Evolutionary conservation across 2,329 filamentous ascomycete genomes (phyloP), one percentile per base, ranked within the genome.

Genomic region (Fusarium sp.): DNA sequence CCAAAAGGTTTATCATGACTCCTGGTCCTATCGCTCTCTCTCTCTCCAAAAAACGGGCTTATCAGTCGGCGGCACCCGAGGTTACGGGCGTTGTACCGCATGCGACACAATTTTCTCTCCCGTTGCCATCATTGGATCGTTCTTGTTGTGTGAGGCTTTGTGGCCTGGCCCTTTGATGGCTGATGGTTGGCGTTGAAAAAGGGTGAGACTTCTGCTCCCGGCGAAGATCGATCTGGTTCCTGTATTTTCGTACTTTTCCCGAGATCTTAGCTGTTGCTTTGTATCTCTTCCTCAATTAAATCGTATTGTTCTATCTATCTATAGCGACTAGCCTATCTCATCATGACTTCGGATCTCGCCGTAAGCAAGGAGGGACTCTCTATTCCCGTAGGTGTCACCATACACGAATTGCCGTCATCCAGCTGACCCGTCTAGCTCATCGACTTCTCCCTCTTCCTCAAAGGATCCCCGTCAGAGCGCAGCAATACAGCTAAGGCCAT

Each of bases 391-490:
- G 71, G 84, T 80, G 18, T 6, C 22, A 31, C 60, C 29, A 45
- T 14, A 35, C 50, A 47, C 22, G 10, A 6, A 22, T n/a, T 13
- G 34, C 20, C 16, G 10, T 20, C n/a, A 29, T 16, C 47, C 7
- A 56, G 13, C 35, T 27, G 40, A 38, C 65, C 54, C 20, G 40
- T 27, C 20, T 57, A 79, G 78, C 75, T 81, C 66, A 78, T 81
- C 52, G 82, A 97, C 86, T 95, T 97, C 81, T 90, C 89, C 14
- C 87, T 87, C 50, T 96, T 95, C 82, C 89, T 94, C 27, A 83
- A 87, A 66, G 93, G 93, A 37, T 87, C 88, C 22, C 84, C 89
- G 0, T 78, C 86, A 11, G 85, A 93, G 75, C 93, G 92, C 76
- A 84, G 87, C 60, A 83, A 88, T 50, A 91, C 93, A 1, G 95